Percentiles rank a stretch among this genome's conserved stretches.
These are phyloP conservation scores for Kwoniella pini DNA, from an alignment of 768 basidiomycete species.

Conservation along the genomic window DNA sequence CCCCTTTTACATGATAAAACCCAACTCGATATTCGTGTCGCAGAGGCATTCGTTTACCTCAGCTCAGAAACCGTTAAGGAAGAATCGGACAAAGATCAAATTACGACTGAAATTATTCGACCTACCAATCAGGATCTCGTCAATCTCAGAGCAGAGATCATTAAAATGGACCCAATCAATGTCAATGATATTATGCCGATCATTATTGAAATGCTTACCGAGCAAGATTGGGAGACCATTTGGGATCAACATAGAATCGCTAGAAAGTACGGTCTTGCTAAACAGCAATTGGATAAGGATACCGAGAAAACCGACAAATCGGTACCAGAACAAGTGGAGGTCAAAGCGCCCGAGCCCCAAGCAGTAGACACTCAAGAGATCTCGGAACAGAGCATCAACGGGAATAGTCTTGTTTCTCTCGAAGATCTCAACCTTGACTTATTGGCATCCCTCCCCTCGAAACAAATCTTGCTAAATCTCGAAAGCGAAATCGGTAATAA, in stretches of 20 bases:
- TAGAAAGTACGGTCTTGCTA: constrained; percentile 22
- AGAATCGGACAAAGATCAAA: no score
- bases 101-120: not conserved
- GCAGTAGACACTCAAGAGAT: not conserved
- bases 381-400: not conserved
- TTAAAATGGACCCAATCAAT: constrained; percentile 31
- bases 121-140: constrained; percentile 1
- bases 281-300: constrained; percentile 8
- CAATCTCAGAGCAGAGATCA: constrained; percentile 18
- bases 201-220: constrained; percentile 13
- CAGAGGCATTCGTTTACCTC: constrained; percentile 16
- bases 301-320: not conserved
- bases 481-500: not conserved
- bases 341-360: not conserved
- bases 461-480: constrained; percentile 25
- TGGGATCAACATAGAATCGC: constrained; percentile 11
- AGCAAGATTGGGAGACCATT: constrained; percentile 12
- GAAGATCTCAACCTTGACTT: constrained; percentile 5
- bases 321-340: not conserved
- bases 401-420: not conserved
- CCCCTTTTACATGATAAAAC: constrained; percentile 26
- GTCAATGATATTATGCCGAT: constrained; percentile 21
- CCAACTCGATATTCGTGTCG: constrained; percentile 23
- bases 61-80: no score
- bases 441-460: constrained; percentile 14